Evolutionary conservation across 352 stramenopile species (phyloP), one percentile per base, ranked within the genome.

Genomic region (Phytopythium sindhum): DNA sequence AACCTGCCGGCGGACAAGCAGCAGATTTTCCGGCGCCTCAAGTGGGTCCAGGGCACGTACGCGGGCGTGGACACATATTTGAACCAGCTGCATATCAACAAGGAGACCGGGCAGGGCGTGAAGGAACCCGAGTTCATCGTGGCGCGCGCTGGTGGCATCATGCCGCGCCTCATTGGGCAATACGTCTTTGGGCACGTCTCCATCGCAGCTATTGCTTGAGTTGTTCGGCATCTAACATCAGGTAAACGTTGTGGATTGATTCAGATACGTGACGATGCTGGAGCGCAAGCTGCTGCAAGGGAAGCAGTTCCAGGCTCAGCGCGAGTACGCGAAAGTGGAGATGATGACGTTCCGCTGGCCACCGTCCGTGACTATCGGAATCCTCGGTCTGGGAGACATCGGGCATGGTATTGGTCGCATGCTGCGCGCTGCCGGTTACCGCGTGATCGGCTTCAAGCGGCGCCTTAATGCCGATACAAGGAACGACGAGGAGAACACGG

Each of bases 381-480:
- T 85, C 39, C 70, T 85, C 29, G 77, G 77, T 8, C 64, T 85
- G 4, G 77, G 77, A 23, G 77, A 86, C 54, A 83, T 86, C 44
- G 77, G 77, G 17, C 72, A 78, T 54, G 76, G 73, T 56, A 81
- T 80, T 17, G 77, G 74, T 23, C 74, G 73, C 15, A 64, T 81
- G 61, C 63, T 81, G 55, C 77, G 69, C 23, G 64, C 37, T 26
- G 75, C 68, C 4, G 79, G 77, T 39, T 88, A 85, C 65, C 70
- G 74, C 0, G 77, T 88, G 12, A 28, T 86, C 31, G 79, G 79
- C 15, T 85, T 86, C 62, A 88, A 88, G 66, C 74, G 77, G 19
- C 68, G 68, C 35, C 66, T 81, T 51, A 69, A 62, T 17, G 53
- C 55, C 10, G 26, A n/a, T 33, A 52, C 60, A 1, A 21, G 61